phyloP scores from a whole-genome alignment of 2,329 filamentous ascomycete genomes.

The Neophaeococcomyces aloes region DNA sequence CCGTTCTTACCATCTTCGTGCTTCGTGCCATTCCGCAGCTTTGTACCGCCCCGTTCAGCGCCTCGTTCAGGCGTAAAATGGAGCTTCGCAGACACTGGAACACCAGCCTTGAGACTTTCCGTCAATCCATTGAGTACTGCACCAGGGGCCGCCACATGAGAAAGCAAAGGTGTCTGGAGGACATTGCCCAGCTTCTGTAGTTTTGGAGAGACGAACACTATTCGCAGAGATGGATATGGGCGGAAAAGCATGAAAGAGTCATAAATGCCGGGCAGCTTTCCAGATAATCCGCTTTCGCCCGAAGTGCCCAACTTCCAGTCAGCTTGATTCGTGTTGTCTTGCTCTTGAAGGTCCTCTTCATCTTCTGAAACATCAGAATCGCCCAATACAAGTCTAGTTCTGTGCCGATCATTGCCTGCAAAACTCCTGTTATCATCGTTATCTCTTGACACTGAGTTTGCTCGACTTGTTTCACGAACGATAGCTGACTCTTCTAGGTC shows the following conservation, averaged over 20 bases:
- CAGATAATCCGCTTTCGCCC: constrained; percentile 20
- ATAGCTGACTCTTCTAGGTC: constrained; percentile 23
- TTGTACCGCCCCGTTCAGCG: constrained; percentile 13
- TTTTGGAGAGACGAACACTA: constrained; percentile 27
- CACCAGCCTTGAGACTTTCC: constrained; percentile 30
- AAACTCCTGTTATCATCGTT: constrained; percentile 17
- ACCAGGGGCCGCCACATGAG: constrained; percentile 32
- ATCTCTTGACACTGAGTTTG: constrained; percentile 17
- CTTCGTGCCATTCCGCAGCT: constrained; percentile 10
- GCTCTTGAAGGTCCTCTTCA: constrained; percentile 5
- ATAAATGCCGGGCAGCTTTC: constrained; percentile 25
- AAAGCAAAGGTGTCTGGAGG: constrained; percentile 33
- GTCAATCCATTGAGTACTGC: constrained; percentile 30
- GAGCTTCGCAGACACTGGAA: constrained; percentile 35
- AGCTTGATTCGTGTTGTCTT: constrained; percentile 3
- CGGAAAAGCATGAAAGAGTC: constrained; percentile 25
- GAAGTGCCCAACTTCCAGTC: constrained; percentile 15
- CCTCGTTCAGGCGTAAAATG: constrained; percentile 26
- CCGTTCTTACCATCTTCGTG: constrained; percentile 12
- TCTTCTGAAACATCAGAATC: constrained; percentile 13
- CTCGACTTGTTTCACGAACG: constrained; percentile 17
- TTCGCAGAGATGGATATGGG: constrained; percentile 23
- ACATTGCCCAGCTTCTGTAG: constrained; percentile 22
- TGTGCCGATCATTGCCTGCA: constrained; percentile 8
- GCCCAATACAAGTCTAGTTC: constrained; percentile 10